Conservation (phyloP, 192 early-diverging fungal genomes). For the Linnemannia elongata region DNA sequence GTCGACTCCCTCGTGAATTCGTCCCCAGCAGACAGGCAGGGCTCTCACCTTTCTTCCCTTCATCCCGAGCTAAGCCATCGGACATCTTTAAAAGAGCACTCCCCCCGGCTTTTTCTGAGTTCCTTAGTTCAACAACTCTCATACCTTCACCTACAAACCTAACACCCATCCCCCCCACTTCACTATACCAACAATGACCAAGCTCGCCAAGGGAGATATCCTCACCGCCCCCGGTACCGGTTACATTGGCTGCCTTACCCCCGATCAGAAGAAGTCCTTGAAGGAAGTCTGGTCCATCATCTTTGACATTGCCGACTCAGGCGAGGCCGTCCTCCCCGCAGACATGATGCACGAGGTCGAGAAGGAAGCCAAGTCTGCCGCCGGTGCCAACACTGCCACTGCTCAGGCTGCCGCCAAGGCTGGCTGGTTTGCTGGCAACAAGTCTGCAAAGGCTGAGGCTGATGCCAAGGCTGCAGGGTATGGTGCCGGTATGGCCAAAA, state of each 20-base stretch:
- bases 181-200: background rate
- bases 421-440: slow-evolving; percentile 21
- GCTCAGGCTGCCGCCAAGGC: slow-evolving; percentile 23
- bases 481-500: slow-evolving; percentile 28
- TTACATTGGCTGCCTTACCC: background rate
- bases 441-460: slow-evolving; percentile 15
- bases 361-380: slow-evolving; percentile 1
- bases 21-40: background rate
- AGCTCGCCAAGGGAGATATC: slow-evolving; percentile 12
- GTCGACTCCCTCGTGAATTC: slow-evolving; percentile 3
- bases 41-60: background rate
- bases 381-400: slow-evolving; percentile 9
- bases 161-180: background rate
- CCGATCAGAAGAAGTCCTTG: slow-evolving; percentile 14
- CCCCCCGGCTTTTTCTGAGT: background rate
- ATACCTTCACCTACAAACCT: background rate
- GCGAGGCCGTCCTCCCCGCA: slow-evolving; percentile 20
- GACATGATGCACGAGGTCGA: slow-evolving; percentile 28
- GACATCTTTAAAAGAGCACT: slow-evolving; percentile 4
- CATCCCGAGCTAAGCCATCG: slow-evolving; percentile 1
- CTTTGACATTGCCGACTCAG: slow-evolving; percentile 26
- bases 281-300: slow-evolving; percentile 24
- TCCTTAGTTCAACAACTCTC: background rate
- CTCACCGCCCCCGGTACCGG: slow-evolving; percentile 14
- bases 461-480: slow-evolving; percentile 21